These are phyloP conservation scores for Gentiana dahurica DNA, from an alignment of 257 asterid species.

Conservation along the genomic window DNA sequence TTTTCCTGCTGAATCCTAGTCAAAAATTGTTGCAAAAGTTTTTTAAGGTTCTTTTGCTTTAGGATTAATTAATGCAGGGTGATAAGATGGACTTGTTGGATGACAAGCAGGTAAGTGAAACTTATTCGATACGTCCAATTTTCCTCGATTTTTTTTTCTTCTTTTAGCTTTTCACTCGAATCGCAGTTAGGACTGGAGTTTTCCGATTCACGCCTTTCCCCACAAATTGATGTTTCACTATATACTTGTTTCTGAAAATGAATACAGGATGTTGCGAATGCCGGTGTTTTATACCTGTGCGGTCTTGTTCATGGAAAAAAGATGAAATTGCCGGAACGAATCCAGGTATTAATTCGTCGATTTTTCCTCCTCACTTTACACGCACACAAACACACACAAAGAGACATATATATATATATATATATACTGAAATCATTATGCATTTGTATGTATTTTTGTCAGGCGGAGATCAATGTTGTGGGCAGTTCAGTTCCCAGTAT, in stretches of 20 bases:
- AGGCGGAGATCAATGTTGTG: slow-evolving; percentile 37
- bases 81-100: slow-evolving; percentile 58
- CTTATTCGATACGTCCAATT: background rate
- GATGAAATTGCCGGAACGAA: slow-evolving; percentile 47
- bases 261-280: slow-evolving; percentile 53
- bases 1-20: background rate
- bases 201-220: background rate
- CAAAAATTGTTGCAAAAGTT: background rate
- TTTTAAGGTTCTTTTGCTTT: background rate
- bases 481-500: slow-evolving; percentile 31
- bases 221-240: slow-evolving; percentile 5
- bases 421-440: slow-evolving; percentile 1
- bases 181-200: background rate
- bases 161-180: background rate
- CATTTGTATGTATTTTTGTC: slow-evolving; percentile 52
- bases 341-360: slow-evolving; percentile 42
- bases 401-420: no score
- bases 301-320: slow-evolving; percentile 39
- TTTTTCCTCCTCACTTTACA: background rate
- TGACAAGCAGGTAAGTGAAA: slow-evolving; percentile 53
- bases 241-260: slow-evolving; percentile 7
- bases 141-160: slow-evolving; percentile 2
- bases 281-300: slow-evolving; percentile 69
- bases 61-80: slow-evolving; percentile 34
- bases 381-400: no score